These are phyloP conservation scores for Aeschynomene evenia DNA, from an alignment of 306 rosid species.

Conservation along the genomic window DNA sequence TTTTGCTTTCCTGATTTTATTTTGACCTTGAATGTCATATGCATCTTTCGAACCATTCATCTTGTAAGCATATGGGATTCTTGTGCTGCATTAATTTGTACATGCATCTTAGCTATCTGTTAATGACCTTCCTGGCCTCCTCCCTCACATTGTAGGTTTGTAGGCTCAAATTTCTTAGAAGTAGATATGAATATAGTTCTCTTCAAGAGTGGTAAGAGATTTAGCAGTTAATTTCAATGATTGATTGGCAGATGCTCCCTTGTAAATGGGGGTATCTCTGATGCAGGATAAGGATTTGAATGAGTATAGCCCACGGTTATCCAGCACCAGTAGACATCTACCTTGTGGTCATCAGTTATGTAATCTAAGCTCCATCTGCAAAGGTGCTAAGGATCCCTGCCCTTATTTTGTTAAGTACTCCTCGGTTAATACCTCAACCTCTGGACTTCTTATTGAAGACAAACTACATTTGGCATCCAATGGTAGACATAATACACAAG, in stretches of 20 bases:
- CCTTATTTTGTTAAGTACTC: slow-evolving; percentile 48
- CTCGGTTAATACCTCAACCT: slow-evolving; percentile 64
- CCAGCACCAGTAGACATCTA: slow-evolving; percentile 71
- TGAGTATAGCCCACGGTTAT: slow-evolving; percentile 70
- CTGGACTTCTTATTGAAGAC: slow-evolving; percentile 82
- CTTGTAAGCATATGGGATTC: background rate
- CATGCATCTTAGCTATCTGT: background rate
- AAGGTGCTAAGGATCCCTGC: slow-evolving; percentile 63
- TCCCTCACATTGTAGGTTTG: background rate
- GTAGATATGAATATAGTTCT: slow-evolving; percentile 16
- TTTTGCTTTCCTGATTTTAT: background rate
- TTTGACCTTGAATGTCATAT: slow-evolving; percentile 8
- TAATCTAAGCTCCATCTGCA: slow-evolving; percentile 43
- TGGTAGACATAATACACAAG: slow-evolving; percentile 35
- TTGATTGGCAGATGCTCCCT: slow-evolving; percentile 98
- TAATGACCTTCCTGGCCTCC: slow-evolving; percentile 27
- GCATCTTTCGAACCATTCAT: background rate
- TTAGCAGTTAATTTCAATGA: slow-evolving; percentile 77
- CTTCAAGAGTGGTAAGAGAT: slow-evolving; percentile 45
- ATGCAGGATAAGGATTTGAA: slow-evolving; percentile 91
- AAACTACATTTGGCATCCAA: slow-evolving; percentile 59
- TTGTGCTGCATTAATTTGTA: background rate
- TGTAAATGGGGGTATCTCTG: slow-evolving; percentile 77
- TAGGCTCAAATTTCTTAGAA: background rate
- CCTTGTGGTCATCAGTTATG: slow-evolving; percentile 77